A percentile compares a stretch with the other conserved stretches of the same genome.
These are phyloP conservation scores for Septoria petroselini DNA, from an alignment of 2,329 filamentous ascomycete genomes.

Conservation along the genomic window DNA sequence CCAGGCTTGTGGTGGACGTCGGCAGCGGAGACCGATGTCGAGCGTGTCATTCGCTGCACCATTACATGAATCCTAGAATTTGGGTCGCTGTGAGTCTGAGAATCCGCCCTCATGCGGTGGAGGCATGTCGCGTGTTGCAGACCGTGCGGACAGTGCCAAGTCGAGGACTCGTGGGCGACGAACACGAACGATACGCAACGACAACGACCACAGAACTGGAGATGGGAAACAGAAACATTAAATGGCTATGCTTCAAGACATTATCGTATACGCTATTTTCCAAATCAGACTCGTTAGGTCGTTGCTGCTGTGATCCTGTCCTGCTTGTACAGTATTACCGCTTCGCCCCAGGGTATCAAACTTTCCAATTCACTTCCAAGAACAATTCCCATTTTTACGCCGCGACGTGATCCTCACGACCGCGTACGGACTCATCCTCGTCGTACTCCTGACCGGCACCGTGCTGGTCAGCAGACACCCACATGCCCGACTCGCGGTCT, in stretches of 20 bases:
- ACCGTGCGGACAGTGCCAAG: no score
- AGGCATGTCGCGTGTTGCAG: neutral
- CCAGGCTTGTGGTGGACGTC: neutral
- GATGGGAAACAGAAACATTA: neutral
- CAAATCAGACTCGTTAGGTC: conserved; percentile 23
- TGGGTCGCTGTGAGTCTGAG: neutral
- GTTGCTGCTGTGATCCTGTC: conserved; percentile 26
- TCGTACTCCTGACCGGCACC: conserved; percentile 58
- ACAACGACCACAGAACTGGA: neutral
- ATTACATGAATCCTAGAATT: neutral
- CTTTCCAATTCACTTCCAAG: conserved; percentile 4
- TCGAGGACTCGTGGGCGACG: no score
- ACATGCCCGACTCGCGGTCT: conserved; percentile 67
- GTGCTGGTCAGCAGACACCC: conserved; percentile 73
- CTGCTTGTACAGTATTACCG: conserved; percentile 28
- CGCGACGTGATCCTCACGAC: conserved; percentile 47
- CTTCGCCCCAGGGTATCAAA: conserved; percentile 26
- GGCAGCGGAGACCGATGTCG: conserved; percentile 3
- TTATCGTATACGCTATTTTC: conserved; percentile 22
- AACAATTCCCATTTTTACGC: conserved; percentile 8
- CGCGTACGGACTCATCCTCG: conserved; percentile 54
- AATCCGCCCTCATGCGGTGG: neutral
- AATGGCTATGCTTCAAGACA: conserved; percentile 17
- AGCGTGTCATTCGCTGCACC: neutral
- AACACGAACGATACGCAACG: no score